Percentiles rank a stretch among this genome's conserved stretches.
Conservation (phyloP, 257 asterid species). For the Mitragyna speciosa region DNA sequence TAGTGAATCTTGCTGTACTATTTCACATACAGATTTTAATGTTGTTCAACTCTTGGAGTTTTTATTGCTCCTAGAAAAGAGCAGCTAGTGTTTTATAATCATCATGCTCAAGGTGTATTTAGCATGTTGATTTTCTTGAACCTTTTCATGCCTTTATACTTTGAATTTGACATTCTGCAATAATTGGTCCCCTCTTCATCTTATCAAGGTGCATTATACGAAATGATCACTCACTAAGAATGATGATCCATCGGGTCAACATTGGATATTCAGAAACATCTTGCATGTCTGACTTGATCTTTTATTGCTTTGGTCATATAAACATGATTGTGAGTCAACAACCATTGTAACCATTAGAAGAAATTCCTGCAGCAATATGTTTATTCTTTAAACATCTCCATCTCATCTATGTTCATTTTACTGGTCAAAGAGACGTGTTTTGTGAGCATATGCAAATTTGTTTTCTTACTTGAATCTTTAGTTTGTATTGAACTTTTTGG, state of each 20-base stretch:
- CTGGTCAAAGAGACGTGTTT: neutral
- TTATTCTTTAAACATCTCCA: neutral
- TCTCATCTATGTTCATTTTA: neutral
- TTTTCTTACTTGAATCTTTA: neutral
- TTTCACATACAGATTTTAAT: neutral
- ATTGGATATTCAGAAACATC: neutral
- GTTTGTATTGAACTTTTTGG: neutral
- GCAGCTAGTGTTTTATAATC: neutral
- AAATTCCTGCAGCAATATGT: neutral
- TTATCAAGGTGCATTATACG: neutral
- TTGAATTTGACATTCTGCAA: neutral
- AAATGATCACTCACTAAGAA: neutral
- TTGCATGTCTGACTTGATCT: neutral
- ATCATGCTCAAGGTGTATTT: neutral
- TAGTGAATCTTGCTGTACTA: too few species aligned
- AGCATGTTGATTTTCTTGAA: neutral
- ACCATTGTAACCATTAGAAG: neutral
- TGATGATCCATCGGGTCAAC: neutral
- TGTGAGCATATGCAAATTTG: neutral
- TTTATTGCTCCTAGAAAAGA: neutral
- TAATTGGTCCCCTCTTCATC: neutral
- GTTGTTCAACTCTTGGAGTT: neutral
- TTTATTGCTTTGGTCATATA: neutral
- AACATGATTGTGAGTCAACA: neutral
- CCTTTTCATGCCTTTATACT: neutral